Base-by-base conservation (phyloP, 148 eudicot genomes). In the Gaultheria prostrata region DNA sequence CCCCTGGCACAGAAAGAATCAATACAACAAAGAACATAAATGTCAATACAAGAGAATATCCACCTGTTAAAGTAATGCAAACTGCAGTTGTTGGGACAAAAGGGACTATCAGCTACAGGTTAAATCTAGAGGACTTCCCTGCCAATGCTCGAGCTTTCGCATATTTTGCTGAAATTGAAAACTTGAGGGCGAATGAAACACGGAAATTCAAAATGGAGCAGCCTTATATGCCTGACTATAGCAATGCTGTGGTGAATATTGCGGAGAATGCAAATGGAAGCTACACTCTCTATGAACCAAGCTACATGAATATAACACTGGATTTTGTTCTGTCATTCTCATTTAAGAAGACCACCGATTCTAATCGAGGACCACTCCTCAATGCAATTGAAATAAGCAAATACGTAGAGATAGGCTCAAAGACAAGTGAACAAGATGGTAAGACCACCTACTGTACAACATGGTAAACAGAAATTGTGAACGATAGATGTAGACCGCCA, bases 231-330 rank as follows among this genome's bases (percentile, higher is more conserved):
- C 91, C 94, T 24, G 99, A 94, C 75, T 97, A 97, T 81, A 97
- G 97, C 89, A 89, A 92, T 84, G 99, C 99, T 69, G 99, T 97
- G 53, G 98, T 97, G 82, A 97, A 97, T 80, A 92, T 97, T 76
- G 95, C 91, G 51, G 99, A 97, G 84, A 97, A 97, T 84, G 99
- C 99, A 30, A 95, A 93, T 85, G 98, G 98, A 72, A 97, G 93
- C 88, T 94, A 89, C 88, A 97, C 92, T 26, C 89, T 97, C 15
- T 97, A 97, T 59, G 99, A 97, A 82, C 99, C 99, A 2, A 97
- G 99, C 85, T 93, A 91, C 86, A 95, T 94, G 94, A 97, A 97
- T 81, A 92, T 93, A 26, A 85, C 94, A 35, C 76, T 97, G 76
- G 94, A 93, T 82, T 97, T 93, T 87, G 97, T 97, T 49, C 79